Evolutionary conservation across 805 yeast species (phyloP), one percentile per base, ranked within the genome.

Genomic region (Ogataea thermomethanolica): DNA sequence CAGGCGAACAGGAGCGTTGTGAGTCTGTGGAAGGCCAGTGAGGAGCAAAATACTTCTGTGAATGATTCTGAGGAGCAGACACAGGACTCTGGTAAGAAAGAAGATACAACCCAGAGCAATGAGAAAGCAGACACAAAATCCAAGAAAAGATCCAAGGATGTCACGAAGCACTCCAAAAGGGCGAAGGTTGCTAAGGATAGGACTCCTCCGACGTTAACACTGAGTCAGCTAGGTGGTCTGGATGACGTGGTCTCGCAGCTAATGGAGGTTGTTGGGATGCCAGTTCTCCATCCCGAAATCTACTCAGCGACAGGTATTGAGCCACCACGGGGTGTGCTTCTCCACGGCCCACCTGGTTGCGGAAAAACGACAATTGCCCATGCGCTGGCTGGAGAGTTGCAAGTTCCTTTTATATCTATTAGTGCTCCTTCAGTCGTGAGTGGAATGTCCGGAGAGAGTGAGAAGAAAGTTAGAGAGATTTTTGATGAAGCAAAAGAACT

Each of bases 391-490:
- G 96, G 96, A 22, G 96, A 91, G 56, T 71, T 93, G 24, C 84
- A 88, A 51, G 96, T 93, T 0, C 96, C 98, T 0, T 93, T 93
- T 57, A 78, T 93, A 12, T 82, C 84, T 32, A 73, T 93, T 1
- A 84, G 95, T 21, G 98, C 99, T 0, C 99, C 99, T 1, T 83
- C 95, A 2, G 87, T 93, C 7, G 98, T 93, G 0, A 86, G 96
- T 46, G 99, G 99, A 5, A 93, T 93, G 98, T 87, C 96, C n/a
- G 99, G 99, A 30, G 99, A 93, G 61, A 80, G 91, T 48, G 99
- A 93, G 61, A 93, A 93, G 69, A 90, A 91, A 57, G 71, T 93
- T 15, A 73, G 99, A 46, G 98, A 93, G 44, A 69, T 91, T 27
- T 91, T 91, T 56, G 96, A 89, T 27, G 98, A 93, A 58, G 99